Percentiles rank a stretch among this genome's conserved stretches.
Evolutionary conservation across 2,329 filamentous ascomycete genomes (phyloP).

Genomic region (Cladophialophora psammophila): DNA sequence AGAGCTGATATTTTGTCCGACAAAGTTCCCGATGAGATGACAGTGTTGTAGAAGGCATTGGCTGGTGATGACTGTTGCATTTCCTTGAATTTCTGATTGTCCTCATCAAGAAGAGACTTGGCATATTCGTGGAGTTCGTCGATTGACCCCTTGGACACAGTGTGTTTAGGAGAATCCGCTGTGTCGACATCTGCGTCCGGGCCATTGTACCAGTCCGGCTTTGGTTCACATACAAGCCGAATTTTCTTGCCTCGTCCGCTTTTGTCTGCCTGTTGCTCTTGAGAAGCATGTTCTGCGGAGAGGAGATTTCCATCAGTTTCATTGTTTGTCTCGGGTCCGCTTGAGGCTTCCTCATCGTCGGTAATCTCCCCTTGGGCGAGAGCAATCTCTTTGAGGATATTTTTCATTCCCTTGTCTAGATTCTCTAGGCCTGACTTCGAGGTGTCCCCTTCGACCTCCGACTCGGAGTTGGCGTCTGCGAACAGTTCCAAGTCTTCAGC

Average conservation of each 20-base stretch:
- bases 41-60: conserved; percentile 94
- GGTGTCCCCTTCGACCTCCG: conserved; percentile 51
- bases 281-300: conserved; percentile 39
- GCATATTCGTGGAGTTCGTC: conserved; percentile 72
- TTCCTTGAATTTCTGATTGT: conserved; percentile 76
- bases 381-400: conserved; percentile 47
- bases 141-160: conserved; percentile 35
- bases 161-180: conserved; percentile 33
- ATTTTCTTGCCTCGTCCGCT: conserved; percentile 41
- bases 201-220: conserved; percentile 41
- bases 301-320: conserved; percentile 45
- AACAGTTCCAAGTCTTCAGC: conserved; percentile 58
- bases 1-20: conserved; percentile 96
- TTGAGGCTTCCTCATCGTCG: conserved; percentile 45
- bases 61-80: conserved; percentile 79
- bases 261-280: conserved; percentile 46
- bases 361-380: conserved; percentile 52
- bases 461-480: conserved; percentile 54
- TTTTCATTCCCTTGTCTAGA: conserved; percentile 50
- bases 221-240: conserved; percentile 37
- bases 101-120: conserved; percentile 74
- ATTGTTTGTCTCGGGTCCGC: conserved; percentile 51
- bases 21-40: conserved; percentile 94
- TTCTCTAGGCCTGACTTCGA: conserved; percentile 44
- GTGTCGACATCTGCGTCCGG: conserved; percentile 26